These are phyloP conservation scores for Myrica gale DNA, from an alignment of 306 rosid genomes.

Conservation along the genomic window DNA sequence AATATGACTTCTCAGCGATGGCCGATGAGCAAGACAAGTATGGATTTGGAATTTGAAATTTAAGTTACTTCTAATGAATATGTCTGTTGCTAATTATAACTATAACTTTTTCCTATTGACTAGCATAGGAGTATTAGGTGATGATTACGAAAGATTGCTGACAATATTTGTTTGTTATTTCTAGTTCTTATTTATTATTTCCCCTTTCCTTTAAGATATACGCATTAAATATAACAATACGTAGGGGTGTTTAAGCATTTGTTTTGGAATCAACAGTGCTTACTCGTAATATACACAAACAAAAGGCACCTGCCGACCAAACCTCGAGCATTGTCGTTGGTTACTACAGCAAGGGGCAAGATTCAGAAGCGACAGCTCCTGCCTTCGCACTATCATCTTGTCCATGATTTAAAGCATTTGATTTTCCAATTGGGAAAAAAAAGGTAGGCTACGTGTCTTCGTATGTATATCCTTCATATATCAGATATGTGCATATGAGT, in stretches of 20 bases:
- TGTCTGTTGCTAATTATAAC: slow-evolving; percentile 9
- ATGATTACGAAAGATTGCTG: slow-evolving; percentile 49
- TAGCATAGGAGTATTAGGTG: slow-evolving; percentile 32
- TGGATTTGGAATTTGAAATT: slow-evolving; percentile 24
- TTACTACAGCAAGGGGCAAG: neutral
- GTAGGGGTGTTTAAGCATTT: neutral
- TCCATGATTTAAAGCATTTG: neutral
- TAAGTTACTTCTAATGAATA: slow-evolving; percentile 12
- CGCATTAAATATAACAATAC: neutral
- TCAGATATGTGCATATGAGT: neutral
- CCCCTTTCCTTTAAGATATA: neutral
- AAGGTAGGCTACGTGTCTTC: too few relatives aligned
- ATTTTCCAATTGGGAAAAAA: neutral
- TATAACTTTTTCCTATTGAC: slow-evolving; percentile 30
- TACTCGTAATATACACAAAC: neutral
- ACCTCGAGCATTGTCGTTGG: neutral
- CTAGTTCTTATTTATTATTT: too few relatives aligned
- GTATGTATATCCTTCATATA: neutral
- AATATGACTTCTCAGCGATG: neutral
- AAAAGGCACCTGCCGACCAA: slow-evolving; percentile 15
- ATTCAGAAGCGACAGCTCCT: slow-evolving; percentile 7
- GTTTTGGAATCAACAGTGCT: too few relatives aligned
- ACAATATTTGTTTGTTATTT: slow-evolving; percentile 18
- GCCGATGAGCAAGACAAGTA: slow-evolving; percentile 12
- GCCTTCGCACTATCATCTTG: neutral